A percentile compares a stretch with the other conserved stretches of the same genome.
These are phyloP conservation scores for Boletus sp. DNA, from an alignment of 768 basidiomycete species.

Conservation along the genomic window DNA sequence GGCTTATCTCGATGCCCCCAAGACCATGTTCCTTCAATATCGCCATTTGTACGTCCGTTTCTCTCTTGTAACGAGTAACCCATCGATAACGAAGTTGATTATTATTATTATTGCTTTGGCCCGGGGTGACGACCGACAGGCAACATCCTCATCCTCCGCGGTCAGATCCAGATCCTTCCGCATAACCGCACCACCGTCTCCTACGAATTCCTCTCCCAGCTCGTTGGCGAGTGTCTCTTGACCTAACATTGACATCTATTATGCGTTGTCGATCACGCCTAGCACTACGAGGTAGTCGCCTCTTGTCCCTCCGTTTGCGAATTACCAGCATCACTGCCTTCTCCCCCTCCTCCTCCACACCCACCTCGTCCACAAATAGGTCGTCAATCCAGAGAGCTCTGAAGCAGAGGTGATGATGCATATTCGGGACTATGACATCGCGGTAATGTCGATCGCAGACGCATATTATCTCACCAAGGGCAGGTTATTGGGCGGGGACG, in stretches of 20 bases:
- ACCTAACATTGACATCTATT: too few relatives aligned
- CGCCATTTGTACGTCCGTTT: too few relatives aligned
- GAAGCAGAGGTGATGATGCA: conserved; percentile 48
- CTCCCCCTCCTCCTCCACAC: conserved; percentile 47
- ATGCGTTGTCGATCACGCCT: conserved; percentile 47
- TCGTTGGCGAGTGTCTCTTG: conserved; percentile 82
- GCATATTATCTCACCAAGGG: conserved; percentile 49
- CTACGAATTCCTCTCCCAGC: conserved; percentile 80
- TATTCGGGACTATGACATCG: too few relatives aligned
- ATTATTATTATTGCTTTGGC: too few relatives aligned
- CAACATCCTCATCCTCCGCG: conserved; percentile 87
- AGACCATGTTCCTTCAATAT: too few relatives aligned
- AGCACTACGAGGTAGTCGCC: too few relatives aligned
- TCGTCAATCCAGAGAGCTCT: too few relatives aligned
- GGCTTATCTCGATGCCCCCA: too few relatives aligned
- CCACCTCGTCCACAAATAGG: too few relatives aligned
- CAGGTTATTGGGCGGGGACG: conserved; percentile 41
- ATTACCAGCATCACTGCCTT: conserved; percentile 65
- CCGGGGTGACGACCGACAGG: conserved; percentile 52
- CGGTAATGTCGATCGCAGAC: too few relatives aligned
- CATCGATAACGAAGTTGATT: background rate
- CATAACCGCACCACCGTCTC: conserved; percentile 65
- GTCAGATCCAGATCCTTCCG: conserved; percentile 72
- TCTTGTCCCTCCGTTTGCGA: too few relatives aligned
- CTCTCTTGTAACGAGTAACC: too few relatives aligned